Evolutionary conservation across 2,329 filamentous ascomycete species (phyloP), one percentile per base, ranked within the genome.

Genomic region (Zymoseptoria passerinii): DNA sequence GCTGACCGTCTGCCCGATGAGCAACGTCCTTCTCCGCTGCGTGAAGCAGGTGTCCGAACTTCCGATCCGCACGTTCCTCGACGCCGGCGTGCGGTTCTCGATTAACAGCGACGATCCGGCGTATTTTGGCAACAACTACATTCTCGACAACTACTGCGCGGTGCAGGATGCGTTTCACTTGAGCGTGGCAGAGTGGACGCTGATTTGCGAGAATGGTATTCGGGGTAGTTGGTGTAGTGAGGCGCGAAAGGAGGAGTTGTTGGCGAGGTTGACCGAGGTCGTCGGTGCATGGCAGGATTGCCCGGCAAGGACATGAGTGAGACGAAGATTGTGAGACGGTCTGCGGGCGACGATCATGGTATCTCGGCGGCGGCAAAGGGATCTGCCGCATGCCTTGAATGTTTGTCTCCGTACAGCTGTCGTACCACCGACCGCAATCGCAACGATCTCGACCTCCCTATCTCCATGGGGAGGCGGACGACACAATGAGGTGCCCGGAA

Each of bases 101-200:
- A 82, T 90, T 70, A 90, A 90, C 72, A 87, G 83, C 64, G 87
- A 90, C 68, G 86, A 89, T 68, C 86, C 86, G 59, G 86, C 85
- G 9, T 89, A 89, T 68, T 91, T 92, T 74, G 86, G 87, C 2
- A 85, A 83, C 0, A 61, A 70, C 58, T 90, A 90, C 71, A 82
- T 91, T 55, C 74, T 88, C 54, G 86, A 88, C 66, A 90, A 90
- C 65, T 91, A 87, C 73, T 86, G 83, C 66, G 85, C 85, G 1
- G 85, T 92, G 28, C 87, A 92, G 71, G 84, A 89, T 49, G 83
- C 85, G 0, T 90, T 90, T 70, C 69, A 75, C 3, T 71, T 92
- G 63, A 79, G 72, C 20, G 73, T 84, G 3, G 72, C 75, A n/a
- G 87, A 92, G 56, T 91, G 88, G 89, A 78, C 75, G 63, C 73